Conservation (phyloP, 371 early-diverging fungal genomes). For the Parasitella parasitica region DNA sequence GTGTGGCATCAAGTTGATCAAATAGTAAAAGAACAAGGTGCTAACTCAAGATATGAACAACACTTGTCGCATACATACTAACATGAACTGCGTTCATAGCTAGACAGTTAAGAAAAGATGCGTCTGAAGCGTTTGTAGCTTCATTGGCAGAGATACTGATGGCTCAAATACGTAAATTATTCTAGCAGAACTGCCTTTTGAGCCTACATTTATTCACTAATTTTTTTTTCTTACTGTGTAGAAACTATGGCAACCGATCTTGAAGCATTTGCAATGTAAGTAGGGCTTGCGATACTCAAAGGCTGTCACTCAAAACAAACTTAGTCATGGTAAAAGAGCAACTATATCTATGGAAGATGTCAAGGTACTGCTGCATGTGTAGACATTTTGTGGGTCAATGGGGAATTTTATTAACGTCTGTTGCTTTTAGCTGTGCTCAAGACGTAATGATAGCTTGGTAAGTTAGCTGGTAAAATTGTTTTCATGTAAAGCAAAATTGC, state of each 20-base stretch:
- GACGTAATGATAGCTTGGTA: constrained; percentile 27
- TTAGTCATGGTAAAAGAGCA: constrained; percentile 20
- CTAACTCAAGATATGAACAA: no score
- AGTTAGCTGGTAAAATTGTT: neutral
- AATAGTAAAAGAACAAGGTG: constrained; percentile 20
- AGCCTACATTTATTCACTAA: no score
- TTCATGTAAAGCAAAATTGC: no score
- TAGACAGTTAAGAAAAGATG: constrained; percentile 8
- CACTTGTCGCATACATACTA: no score
- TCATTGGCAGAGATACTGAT: constrained; percentile 17
- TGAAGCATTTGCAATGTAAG: constrained; percentile 28
- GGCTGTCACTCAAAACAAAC: neutral
- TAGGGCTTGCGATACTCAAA: neutral
- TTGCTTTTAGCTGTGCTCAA: constrained; percentile 16
- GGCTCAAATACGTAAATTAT: constrained; percentile 18
- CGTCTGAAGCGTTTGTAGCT: constrained; percentile 8
- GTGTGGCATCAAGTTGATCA: constrained; percentile 15
- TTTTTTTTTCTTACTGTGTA: neutral
- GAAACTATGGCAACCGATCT: constrained; percentile 24
- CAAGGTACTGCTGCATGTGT: constrained; percentile 10
- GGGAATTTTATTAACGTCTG: neutral
- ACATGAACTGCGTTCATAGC: neutral
- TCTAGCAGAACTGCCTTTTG: no score
- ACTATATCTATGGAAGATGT: constrained; percentile 29
- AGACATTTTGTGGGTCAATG: no score